A percentile compares a stretch with the other conserved stretches of the same genome.
Evolutionary conservation across 2,329 filamentous ascomycete genomes (phyloP).

Genomic region (Emergomyces orientalis): DNA sequence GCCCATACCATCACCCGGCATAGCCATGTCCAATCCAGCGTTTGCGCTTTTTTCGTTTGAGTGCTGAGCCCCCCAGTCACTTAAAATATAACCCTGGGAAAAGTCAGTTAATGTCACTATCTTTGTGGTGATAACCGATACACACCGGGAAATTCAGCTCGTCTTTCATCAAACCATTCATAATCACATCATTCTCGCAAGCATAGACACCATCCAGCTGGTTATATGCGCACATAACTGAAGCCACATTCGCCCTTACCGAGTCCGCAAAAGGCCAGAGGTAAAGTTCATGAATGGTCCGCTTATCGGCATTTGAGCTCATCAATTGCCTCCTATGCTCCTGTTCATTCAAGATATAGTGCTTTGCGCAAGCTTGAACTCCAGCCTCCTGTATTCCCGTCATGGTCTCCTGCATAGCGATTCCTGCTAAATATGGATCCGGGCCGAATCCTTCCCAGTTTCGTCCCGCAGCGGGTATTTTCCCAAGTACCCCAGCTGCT

Average conservation of each 20-base stretch:
- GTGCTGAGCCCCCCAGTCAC: slow-evolving; percentile 38
- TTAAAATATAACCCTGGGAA: slow-evolving; percentile 40
- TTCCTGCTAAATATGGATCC: too few relatives aligned
- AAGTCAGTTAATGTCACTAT: background rate
- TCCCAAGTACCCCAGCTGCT: too few relatives aligned
- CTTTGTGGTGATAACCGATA: background rate
- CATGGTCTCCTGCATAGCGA: too few relatives aligned
- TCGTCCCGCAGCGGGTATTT: too few relatives aligned
- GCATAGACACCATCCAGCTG: slow-evolving; percentile 39
- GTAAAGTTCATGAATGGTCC: too few relatives aligned
- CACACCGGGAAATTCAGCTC: slow-evolving; percentile 41
- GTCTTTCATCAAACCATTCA: slow-evolving; percentile 40
- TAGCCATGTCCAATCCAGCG: slow-evolving; percentile 39
- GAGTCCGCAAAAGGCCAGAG: slow-evolving; percentile 73
- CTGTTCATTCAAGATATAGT: too few relatives aligned
- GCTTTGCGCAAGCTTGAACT: too few relatives aligned
- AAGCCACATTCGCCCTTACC: slow-evolving; percentile 51
- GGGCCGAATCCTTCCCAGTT: too few relatives aligned
- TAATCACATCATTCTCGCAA: slow-evolving; percentile 39
- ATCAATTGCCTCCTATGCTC: too few relatives aligned
- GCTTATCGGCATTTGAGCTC: too few relatives aligned
- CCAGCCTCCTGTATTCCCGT: too few relatives aligned
- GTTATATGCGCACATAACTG: slow-evolving; percentile 41
- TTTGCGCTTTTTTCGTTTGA: slow-evolving; percentile 31
- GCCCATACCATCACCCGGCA: slow-evolving; percentile 29